A percentile compares a stretch with the other conserved stretches of the same genome.
Conservation (phyloP, 805 yeast species). For the Saccharomycopsis oosterbeekiorum region DNA sequence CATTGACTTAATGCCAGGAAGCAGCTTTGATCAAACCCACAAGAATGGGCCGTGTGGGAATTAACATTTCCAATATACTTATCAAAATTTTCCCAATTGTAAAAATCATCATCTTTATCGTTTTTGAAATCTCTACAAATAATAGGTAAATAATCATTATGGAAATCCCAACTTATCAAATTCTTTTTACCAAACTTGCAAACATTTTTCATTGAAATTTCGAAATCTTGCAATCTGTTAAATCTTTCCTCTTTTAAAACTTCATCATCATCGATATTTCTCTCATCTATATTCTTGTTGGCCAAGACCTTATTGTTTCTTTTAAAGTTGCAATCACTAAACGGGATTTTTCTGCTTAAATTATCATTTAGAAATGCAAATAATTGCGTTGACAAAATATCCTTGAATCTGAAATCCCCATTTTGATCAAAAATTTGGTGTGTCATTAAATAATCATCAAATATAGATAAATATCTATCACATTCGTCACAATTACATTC, state of each 20-base stretch:
- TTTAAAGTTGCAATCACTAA: neutral
- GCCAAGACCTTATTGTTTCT: neutral
- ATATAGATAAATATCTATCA: slow-evolving; percentile 32
- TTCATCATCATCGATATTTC: neutral
- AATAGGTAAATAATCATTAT: slow-evolving; percentile 27
- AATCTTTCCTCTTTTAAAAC: neutral
- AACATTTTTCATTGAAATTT: neutral
- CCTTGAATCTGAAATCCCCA: slow-evolving; percentile 39
- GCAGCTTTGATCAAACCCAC: slow-evolving; percentile 35
- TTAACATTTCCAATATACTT: slow-evolving; percentile 23
- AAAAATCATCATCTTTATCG: slow-evolving; percentile 17
- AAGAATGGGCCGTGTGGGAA: slow-evolving; percentile 32
- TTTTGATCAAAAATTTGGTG: slow-evolving; percentile 47
- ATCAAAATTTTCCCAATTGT: slow-evolving; percentile 10
- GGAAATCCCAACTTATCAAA: slow-evolving; percentile 37
- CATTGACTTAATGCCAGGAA: slow-evolving; percentile 33
- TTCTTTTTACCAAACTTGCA: neutral
- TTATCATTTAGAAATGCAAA: slow-evolving; percentile 43
- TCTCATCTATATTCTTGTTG: neutral
- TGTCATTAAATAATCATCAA: slow-evolving; percentile 53
- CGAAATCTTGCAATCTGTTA: neutral
- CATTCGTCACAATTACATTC: slow-evolving; percentile 50
- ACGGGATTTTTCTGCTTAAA: slow-evolving; percentile 29
- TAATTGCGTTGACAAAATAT: slow-evolving; percentile 49
- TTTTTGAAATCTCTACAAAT: slow-evolving; percentile 15